Base-by-base conservation (phyloP, 2,329 filamentous ascomycete genomes). In the Fusarium ambrosium region DNA sequence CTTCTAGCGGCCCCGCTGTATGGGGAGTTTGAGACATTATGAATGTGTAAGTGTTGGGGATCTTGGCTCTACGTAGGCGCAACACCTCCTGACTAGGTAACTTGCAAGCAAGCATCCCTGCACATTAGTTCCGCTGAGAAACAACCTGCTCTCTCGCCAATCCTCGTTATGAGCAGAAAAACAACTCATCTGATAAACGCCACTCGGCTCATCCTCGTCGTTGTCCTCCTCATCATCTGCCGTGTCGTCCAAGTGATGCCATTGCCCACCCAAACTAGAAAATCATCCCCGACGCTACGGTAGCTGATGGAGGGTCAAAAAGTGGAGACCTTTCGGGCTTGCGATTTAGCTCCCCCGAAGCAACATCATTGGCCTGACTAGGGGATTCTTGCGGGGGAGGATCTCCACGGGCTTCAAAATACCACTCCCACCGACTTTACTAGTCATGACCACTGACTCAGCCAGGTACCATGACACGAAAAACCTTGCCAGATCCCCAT, bases 321-420 rank as follows among this genome's bases (percentile, higher is more conserved):
- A 16, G 59, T 62, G 59, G 59, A 48, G 39, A 62, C 18, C 0
- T 4, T 34, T 62, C 59, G 59, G 59, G 59, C 59, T 62, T 62
- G 43, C 0, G 1, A 34, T 73, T 76, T 78, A 77, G 75, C 62
- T 80, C 51, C 79, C 77, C 77, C 66, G 77, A 79, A 4, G 2
- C 6, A 0, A 2, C 8, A 7, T 62, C 14, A 79, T 80, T 79
- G 45, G 72, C 18, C 4, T 0, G 9, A 14, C 32, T 10, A 7
- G 20, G 14, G 20, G 41, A 45, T 45, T 24, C 7, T 7, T 45
- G 11, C 13, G 41, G 20, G 41, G 41, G 41, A 22, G 41, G 11
- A 45, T 22, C 41, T 45, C 41, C 41, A 45, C 10, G n/a, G 32
- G 32, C 34, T 37, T 22, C 41, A 45, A 22, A 22, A 20, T 45